These are phyloP conservation scores for Lentinus polychrous DNA, from an alignment of 1,284 basidiomycete genomes.

Conservation along the genomic window DNA sequence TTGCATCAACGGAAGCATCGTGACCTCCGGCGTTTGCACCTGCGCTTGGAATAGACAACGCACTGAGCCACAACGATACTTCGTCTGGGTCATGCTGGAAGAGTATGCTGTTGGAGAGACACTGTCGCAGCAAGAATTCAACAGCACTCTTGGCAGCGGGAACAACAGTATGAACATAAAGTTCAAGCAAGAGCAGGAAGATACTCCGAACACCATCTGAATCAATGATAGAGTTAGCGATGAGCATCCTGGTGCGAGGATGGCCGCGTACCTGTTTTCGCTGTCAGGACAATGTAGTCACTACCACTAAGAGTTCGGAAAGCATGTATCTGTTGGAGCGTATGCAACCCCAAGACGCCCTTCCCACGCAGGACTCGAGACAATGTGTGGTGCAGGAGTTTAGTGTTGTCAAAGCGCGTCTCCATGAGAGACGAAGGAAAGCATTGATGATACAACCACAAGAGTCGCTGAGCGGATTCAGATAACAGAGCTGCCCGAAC, in stretches of 20 bases:
- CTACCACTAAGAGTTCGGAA: conserved; percentile 66
- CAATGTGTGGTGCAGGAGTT: conserved; percentile 45
- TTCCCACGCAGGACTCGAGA: conserved; percentile 1
- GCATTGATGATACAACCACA: conserved; percentile 80
- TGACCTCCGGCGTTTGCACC: conserved; percentile 33
- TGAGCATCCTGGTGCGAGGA: neutral
- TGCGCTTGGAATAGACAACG: conserved; percentile 31
- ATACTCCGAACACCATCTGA: conserved; percentile 41
- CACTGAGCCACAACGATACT: conserved; percentile 69
- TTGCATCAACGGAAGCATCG: conserved; percentile 48
- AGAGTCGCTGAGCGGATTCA: conserved; percentile 72
- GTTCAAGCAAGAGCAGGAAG: conserved; percentile 62
- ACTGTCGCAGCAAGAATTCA: conserved; percentile 47
- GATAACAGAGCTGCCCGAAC: conserved; percentile 54
- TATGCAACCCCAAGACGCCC: conserved; percentile 40
- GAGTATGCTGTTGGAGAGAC: conserved; percentile 65
- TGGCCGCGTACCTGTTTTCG: conserved; percentile 53
- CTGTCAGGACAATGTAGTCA: conserved; percentile 73
- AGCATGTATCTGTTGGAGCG: conserved; percentile 72
- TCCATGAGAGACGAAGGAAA: conserved; percentile 73
- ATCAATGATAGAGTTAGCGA: neutral
- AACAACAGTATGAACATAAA: conserved; percentile 46
- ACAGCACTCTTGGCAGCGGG: conserved; percentile 51
- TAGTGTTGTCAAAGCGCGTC: conserved; percentile 81
- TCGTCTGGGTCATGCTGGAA: conserved; percentile 81